Evolutionary conservation across 257 asterid genomes (phyloP).

Genomic region (Osmanthus fragrans): DNA sequence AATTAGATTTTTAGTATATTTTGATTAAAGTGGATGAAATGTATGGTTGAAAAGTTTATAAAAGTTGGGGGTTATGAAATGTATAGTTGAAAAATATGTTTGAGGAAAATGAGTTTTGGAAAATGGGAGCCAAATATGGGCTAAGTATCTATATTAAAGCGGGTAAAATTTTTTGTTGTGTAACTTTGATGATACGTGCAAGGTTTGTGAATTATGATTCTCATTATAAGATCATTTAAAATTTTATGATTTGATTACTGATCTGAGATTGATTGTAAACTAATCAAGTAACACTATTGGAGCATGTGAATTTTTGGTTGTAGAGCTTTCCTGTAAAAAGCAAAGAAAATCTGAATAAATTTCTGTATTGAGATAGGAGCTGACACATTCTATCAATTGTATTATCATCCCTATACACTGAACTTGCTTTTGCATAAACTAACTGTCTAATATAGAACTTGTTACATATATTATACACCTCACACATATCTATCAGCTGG

Average conservation of each 20-base stretch:
- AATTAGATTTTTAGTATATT: too few relatives aligned
- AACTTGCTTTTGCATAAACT: neutral
- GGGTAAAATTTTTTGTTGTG: neutral
- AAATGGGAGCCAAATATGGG: too few relatives aligned
- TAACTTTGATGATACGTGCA: neutral
- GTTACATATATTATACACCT: neutral
- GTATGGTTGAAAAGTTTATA: too few relatives aligned
- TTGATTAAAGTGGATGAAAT: too few relatives aligned
- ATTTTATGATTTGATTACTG: neutral
- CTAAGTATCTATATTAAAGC: neutral
- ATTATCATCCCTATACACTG: neutral
- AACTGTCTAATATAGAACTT: neutral
- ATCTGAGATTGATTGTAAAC: neutral
- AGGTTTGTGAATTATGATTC: neutral
- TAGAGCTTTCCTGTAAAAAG: neutral
- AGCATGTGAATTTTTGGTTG: neutral
- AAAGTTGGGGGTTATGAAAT: too few relatives aligned
- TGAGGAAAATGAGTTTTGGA: too few relatives aligned
- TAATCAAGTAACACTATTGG: neutral
- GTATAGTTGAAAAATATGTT: too few relatives aligned
- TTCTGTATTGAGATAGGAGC: neutral
- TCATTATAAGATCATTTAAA: neutral
- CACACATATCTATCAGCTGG: neutral
- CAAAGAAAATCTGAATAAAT: neutral
- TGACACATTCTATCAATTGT: neutral